Percentiles rank a stretch among this genome's conserved stretches.
Evolutionary conservation across 129 eudicot species (phyloP).

Genomic region (Arctium lappa): DNA sequence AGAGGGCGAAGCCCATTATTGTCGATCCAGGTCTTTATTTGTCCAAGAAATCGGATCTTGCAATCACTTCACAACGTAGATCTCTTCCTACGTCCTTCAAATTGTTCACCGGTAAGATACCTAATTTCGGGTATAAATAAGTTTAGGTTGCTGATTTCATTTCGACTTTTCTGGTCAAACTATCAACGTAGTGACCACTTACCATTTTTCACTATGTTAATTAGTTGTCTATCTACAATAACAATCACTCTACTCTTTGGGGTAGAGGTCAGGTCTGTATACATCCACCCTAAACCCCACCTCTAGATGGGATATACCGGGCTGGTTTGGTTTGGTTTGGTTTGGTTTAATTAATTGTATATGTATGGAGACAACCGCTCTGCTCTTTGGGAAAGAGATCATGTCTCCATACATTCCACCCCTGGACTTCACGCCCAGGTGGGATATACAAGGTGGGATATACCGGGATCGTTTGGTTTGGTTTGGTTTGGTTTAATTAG

Average conservation of each 20-base stretch:
- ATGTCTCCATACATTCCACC: neutral
- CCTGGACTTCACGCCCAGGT: neutral
- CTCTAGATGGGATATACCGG: too few relatives aligned
- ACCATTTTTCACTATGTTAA: neutral
- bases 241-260: too few relatives aligned
- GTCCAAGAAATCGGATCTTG: constrained; percentile 92
- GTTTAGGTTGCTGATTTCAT: neutral
- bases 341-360: too few relatives aligned
- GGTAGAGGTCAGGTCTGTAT: too few relatives aligned
- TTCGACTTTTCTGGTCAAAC: neutral
- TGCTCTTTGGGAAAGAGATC: neutral
- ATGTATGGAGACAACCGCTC: neutral
- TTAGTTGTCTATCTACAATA: neutral
- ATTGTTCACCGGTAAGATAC: constrained; percentile 76
- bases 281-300: too few relatives aligned
- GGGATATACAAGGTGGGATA: neutral
- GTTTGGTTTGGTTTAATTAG: neutral
- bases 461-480: neutral
- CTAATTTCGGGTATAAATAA: neutral
- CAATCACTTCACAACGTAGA: constrained; percentile 82
- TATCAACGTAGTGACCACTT: neutral
- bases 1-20: constrained; percentile 86
- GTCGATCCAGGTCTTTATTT: constrained; percentile 94
- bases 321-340: too few relatives aligned
- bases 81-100: constrained; percentile 91